Evolutionary conservation across 805 yeast species (phyloP).

Genomic region (Yamadazyma tumulicola): DNA sequence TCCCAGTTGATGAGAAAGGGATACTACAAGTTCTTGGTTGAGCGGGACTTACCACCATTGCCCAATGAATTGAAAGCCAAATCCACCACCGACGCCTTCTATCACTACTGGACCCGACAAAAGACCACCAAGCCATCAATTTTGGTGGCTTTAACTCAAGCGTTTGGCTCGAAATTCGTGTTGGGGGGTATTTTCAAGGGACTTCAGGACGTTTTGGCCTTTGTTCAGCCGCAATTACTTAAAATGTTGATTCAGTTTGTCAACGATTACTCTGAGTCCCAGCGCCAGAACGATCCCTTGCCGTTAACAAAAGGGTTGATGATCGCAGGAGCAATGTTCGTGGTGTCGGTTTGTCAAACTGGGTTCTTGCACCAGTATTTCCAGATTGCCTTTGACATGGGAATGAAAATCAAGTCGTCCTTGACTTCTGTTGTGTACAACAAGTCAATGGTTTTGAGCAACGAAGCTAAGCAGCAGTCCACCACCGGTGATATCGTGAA

Average conservation of each 20-base stretch:
- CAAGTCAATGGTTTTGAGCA: constrained; percentile 65
- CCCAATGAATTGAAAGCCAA: constrained; percentile 64
- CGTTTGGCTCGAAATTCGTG: constrained; percentile 72
- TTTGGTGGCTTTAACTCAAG: constrained; percentile 54
- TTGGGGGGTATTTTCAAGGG: constrained; percentile 72
- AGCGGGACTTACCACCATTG: constrained; percentile 72
- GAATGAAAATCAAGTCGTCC: constrained; percentile 72
- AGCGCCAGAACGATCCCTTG: constrained; percentile 36
- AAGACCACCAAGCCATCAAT: constrained; percentile 46
- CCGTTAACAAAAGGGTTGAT: constrained; percentile 74
- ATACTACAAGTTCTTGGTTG: constrained; percentile 51
- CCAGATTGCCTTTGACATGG: constrained; percentile 67
- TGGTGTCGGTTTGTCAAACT: constrained; percentile 74
- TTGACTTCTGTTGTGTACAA: constrained; percentile 64
- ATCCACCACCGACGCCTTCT: constrained; percentile 47
- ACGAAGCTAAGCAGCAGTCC: constrained; percentile 65
- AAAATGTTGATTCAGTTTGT: constrained; percentile 27
- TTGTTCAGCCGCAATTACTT: constrained; percentile 30
- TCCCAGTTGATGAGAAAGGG: constrained; percentile 78
- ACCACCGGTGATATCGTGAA: constrained; percentile 93
- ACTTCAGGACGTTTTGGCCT: constrained; percentile 70
- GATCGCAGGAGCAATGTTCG: constrained; percentile 73
- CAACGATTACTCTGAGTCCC: constrained; percentile 36
- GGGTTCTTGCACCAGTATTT: constrained; percentile 76
- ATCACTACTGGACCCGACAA: constrained; percentile 60